Percentiles rank a stretch among this genome's conserved stretches.
Evolutionary conservation across 768 basidiomycete species (phyloP).

Genomic region (Termitomyces sp.): DNA sequence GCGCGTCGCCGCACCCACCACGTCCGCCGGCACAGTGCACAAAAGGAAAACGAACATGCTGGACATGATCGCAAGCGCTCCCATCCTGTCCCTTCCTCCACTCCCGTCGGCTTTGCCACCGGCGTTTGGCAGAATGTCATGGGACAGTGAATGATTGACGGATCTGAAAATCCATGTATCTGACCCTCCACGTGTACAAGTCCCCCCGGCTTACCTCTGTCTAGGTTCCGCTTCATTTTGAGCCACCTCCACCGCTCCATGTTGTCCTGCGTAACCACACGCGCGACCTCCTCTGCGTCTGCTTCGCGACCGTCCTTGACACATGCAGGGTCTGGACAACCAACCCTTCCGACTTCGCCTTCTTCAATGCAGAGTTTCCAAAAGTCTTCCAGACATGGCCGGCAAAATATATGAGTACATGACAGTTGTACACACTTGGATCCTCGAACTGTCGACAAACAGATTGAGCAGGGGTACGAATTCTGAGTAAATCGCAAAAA

Average conservation of each 20-base stretch:
- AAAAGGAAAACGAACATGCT: constrained; percentile 73
- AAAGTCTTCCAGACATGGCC: constrained; percentile 71
- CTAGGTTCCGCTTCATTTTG: constrained; percentile 62
- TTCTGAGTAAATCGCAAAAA: constrained; percentile 52
- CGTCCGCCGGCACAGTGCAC: constrained; percentile 73
- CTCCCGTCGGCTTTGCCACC: constrained; percentile 50
- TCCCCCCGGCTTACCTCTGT: constrained; percentile 46
- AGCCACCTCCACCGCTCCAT: constrained; percentile 75
- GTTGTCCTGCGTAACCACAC: constrained; percentile 61
- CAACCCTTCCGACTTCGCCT: constrained; percentile 69
- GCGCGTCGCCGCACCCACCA: constrained; percentile 43
- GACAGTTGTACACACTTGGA: constrained; percentile 62
- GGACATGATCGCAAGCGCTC: constrained; percentile 67
- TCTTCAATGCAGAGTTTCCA: constrained; percentile 80
- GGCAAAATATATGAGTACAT: constrained; percentile 81
- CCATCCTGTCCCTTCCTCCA: constrained; percentile 61
- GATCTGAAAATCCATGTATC: constrained; percentile 40
- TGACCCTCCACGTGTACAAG: neutral
- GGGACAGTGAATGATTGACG: constrained; percentile 77
- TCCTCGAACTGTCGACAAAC: constrained; percentile 70
- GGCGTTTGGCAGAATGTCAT: constrained; percentile 76
- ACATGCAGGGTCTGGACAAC: constrained; percentile 78
- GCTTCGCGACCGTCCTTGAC: constrained; percentile 60
- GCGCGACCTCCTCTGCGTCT: constrained; percentile 64
- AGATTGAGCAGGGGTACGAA: constrained; percentile 72